Conservation (phyloP, 495 filamentous ascomycete species). For the Xylaria nigripes region DNA sequence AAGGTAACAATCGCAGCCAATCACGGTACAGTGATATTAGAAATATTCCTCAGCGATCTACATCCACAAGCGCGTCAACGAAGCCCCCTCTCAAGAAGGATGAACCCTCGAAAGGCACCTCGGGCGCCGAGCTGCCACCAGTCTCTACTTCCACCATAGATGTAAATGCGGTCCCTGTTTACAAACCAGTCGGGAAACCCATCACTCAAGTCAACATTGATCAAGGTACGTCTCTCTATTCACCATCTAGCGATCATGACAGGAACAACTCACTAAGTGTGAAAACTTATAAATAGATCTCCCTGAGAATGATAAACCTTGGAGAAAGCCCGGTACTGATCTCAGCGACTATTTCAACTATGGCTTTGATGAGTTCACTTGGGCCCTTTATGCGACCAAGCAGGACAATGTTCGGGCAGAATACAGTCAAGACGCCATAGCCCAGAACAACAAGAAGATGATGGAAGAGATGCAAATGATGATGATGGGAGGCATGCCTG, state of each 20-base stretch:
- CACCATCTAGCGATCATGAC: not conserved
- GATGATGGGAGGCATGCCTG: conserved; percentile 69
- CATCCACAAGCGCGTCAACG: conserved; percentile 41
- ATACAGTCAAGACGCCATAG: conserved; percentile 47
- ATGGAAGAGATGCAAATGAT: conserved; percentile 85
- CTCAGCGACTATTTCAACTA: conserved; percentile 98
- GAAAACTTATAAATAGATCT: conserved; percentile 45
- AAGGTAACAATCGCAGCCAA: conserved; percentile 26
- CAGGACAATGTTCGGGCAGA: conserved; percentile 70
- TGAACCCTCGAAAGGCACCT: conserved; percentile 17
- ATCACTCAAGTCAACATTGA: conserved; percentile 81
- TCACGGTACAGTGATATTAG: conserved; percentile 55
- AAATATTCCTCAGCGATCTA: conserved; percentile 57
- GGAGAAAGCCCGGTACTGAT: conserved; percentile 92
- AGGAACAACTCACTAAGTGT: conserved; percentile 11
- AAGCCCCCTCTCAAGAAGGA: conserved; percentile 42
- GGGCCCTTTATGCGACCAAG: conserved; percentile 88
- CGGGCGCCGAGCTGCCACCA: conserved; percentile 39
- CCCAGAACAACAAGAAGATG: conserved; percentile 71
- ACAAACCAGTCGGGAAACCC: conserved; percentile 64
- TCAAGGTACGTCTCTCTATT: conserved; percentile 22
- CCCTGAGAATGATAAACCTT: conserved; percentile 79
- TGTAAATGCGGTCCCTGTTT: conserved; percentile 70
- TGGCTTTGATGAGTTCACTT: conserved; percentile 98
- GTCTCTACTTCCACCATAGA: conserved; percentile 73